Conservation (phyloP, 2,329 filamentous ascomycete species). For the Thielaviopsis punctulata region DNA sequence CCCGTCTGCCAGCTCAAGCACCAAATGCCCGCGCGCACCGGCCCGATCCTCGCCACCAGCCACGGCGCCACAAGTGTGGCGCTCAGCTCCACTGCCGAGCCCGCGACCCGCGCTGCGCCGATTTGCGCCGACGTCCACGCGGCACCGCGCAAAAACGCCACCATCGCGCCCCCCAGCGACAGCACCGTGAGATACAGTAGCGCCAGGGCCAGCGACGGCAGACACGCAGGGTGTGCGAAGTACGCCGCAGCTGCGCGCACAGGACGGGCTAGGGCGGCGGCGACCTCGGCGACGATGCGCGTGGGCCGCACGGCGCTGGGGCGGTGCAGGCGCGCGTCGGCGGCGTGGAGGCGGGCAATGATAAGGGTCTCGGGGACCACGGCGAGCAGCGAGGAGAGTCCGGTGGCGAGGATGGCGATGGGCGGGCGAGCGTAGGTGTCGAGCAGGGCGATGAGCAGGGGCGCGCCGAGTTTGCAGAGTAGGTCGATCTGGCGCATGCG, state of each 20-base stretch:
- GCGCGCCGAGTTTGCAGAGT: constrained; percentile 39
- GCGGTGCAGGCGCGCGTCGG: constrained; percentile 13
- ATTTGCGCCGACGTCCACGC: constrained; percentile 35
- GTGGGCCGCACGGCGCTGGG: too few species aligned
- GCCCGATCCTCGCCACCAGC: constrained; percentile 36
- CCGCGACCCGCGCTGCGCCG: constrained; percentile 33
- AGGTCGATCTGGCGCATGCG: constrained; percentile 47
- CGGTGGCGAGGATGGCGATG: constrained; percentile 30
- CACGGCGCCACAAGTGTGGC: constrained; percentile 44
- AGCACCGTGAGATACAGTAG: constrained; percentile 46
- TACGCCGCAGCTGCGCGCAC: constrained; percentile 25
- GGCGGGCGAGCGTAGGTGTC: constrained; percentile 28
- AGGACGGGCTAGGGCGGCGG: not conserved
- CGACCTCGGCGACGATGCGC: not conserved
- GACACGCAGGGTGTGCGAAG: constrained; percentile 34
- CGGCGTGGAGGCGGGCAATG: constrained; percentile 22
- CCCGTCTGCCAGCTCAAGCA: constrained; percentile 49
- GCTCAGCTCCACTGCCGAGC: constrained; percentile 37
- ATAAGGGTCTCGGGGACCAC: constrained; percentile 34
- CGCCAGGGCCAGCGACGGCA: constrained; percentile 41
- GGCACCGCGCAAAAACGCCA: constrained; percentile 41
- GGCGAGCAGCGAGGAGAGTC: constrained; percentile 32
- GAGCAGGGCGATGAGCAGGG: constrained; percentile 35
- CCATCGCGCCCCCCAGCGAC: constrained; percentile 43
- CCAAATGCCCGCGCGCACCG: constrained; percentile 53